phyloP scores from a whole-genome alignment of 2,329 filamentous ascomycete species.

The Fusarium papillatum region DNA sequence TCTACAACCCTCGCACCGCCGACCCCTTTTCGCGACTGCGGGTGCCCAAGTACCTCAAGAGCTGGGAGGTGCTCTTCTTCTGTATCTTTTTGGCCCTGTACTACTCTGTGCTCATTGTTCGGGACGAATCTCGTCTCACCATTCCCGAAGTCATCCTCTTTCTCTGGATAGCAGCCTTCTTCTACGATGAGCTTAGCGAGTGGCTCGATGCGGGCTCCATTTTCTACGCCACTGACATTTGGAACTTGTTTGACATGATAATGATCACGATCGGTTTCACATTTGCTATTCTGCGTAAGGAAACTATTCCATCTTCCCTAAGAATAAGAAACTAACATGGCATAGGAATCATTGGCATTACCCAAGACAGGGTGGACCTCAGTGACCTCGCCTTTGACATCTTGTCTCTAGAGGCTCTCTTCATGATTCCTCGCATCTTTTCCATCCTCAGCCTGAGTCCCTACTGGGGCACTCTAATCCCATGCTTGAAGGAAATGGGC shows the following conservation, averaged over 20 bases:
- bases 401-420: constrained; percentile 88
- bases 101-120: constrained; percentile 86
- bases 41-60: constrained; percentile 87
- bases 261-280: constrained; percentile 81
- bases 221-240: constrained; percentile 88
- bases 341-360: constrained; percentile 51
- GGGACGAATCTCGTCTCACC: constrained; percentile 76
- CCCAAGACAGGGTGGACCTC: constrained; percentile 69
- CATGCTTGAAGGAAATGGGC: constrained; percentile 93
- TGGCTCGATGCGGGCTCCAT: constrained; percentile 88
- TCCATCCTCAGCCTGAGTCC: constrained; percentile 89
- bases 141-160: constrained; percentile 80
- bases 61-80: constrained; percentile 88
- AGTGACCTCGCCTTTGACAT: constrained; percentile 89
- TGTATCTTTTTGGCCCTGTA: constrained; percentile 82
- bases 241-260: constrained; percentile 80
- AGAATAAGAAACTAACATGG: constrained; percentile 8
- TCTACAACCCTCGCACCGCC: constrained; percentile 77
- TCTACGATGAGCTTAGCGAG: constrained; percentile 89
- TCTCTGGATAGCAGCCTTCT: constrained; percentile 88
- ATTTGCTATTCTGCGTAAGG: constrained; percentile 80
- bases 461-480: constrained; percentile 92
- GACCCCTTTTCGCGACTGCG: constrained; percentile 82
- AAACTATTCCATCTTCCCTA: not conserved
- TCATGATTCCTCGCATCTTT: constrained; percentile 90